phyloP scores from a whole-genome alignment of 129 eudicot species.

The Artemisia tridentata region DNA sequence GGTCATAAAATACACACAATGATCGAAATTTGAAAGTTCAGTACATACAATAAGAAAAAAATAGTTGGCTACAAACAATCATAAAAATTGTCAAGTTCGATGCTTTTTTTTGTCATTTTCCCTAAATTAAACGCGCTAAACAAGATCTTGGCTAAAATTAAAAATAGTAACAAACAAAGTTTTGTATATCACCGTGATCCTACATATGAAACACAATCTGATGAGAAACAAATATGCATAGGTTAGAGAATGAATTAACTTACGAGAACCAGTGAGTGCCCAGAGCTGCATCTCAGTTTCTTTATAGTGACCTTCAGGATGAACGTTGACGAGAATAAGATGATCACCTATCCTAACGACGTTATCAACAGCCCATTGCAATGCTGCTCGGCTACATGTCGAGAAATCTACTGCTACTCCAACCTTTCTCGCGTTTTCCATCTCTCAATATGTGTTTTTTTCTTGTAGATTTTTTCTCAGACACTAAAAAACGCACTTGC shows the following conservation, averaged over 20 bases:
- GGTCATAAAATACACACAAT: too few relatives aligned
- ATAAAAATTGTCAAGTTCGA: too few relatives aligned
- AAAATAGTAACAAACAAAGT: too few relatives aligned
- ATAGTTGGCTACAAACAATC: too few relatives aligned
- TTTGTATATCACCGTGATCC: too few relatives aligned
- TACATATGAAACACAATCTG: background rate
- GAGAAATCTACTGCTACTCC: conserved; percentile 95
- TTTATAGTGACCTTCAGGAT: conserved; percentile 49
- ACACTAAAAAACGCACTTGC: background rate
- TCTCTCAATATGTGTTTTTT: conserved; percentile 14
- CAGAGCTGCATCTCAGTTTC: conserved; percentile 76
- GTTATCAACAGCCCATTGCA: conserved; percentile 70
- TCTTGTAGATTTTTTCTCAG: too few relatives aligned
- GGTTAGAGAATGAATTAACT: conserved; percentile 15
- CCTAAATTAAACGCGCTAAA: too few relatives aligned
- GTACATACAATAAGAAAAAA: too few relatives aligned
- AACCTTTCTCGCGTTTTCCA: conserved; percentile 10
- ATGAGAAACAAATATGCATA: background rate
- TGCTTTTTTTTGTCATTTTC: too few relatives aligned
- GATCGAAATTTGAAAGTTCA: too few relatives aligned
- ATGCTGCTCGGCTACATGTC: conserved; percentile 58
- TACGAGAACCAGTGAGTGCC: conserved; percentile 94
- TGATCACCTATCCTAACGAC: conserved; percentile 62
- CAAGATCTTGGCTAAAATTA: too few relatives aligned
- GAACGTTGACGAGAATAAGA: conserved; percentile 59